A percentile compares a stretch with the other conserved stretches of the same genome.
These are phyloP conservation scores for Pestalotiopsis sp. DNA, from an alignment of 2,329 filamentous ascomycete species.

Conservation along the genomic window DNA sequence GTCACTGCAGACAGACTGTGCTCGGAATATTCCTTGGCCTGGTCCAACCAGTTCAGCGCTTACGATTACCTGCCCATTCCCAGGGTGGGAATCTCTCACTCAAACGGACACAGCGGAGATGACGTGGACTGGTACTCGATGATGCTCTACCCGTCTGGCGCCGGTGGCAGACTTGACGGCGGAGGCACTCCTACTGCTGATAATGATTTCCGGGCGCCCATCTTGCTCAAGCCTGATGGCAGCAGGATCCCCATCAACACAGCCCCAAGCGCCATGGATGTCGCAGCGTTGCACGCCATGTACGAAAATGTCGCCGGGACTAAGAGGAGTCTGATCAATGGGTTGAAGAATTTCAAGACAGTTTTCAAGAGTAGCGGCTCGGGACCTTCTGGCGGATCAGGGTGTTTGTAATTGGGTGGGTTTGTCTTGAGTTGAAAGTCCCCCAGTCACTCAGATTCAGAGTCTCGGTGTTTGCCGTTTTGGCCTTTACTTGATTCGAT, in stretches of 20 bases:
- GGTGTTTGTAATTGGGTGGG: too few species aligned
- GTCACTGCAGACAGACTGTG: background rate
- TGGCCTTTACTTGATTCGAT: too few species aligned
- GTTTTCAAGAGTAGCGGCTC: too few species aligned
- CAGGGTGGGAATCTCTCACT: too few species aligned
- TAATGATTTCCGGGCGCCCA: background rate
- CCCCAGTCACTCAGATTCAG: too few species aligned
- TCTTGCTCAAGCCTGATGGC: background rate
- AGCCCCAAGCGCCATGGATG: background rate
- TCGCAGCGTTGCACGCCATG: background rate
- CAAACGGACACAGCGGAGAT: background rate
- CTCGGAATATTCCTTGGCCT: background rate
- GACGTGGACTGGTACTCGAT: constrained; percentile 21
- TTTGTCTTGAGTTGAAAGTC: too few species aligned
- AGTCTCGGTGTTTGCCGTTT: too few species aligned
- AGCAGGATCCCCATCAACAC: background rate
- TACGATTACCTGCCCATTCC: background rate
- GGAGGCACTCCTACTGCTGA: background rate
- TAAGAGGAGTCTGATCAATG: too few species aligned
- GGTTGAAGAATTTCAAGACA: too few species aligned
- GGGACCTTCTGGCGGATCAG: too few species aligned
- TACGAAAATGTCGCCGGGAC: background rate
- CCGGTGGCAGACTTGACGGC: constrained; percentile 10
- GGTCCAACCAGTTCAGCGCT: background rate
- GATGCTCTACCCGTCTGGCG: constrained; percentile 24